Evolutionary conservation across 805 yeast species (phyloP).

Genomic region (Grigorovia transvaalensis): DNA sequence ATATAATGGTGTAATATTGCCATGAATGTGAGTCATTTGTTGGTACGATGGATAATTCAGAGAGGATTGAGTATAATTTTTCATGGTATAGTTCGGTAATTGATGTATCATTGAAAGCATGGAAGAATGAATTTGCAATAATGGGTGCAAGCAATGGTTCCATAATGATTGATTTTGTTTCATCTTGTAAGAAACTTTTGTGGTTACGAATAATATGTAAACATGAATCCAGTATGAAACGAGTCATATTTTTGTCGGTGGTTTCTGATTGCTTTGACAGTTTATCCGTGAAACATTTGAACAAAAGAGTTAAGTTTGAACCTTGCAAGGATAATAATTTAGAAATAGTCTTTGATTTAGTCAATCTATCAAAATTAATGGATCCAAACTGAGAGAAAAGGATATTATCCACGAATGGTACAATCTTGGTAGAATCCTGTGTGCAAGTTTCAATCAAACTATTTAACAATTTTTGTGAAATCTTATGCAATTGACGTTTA

Average conservation of each 20-base stretch:
- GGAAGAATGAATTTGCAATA: constrained; percentile 27
- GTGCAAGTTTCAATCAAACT: constrained; percentile 33
- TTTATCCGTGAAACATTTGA: constrained; percentile 8
- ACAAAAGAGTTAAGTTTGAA: constrained; percentile 17
- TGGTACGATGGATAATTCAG: constrained; percentile 41
- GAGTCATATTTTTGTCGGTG: constrained; percentile 15
- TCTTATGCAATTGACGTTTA: constrained; percentile 55
- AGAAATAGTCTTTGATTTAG: constrained; percentile 61
- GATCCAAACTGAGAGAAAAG: constrained; percentile 41
- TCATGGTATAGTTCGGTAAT: constrained; percentile 37
- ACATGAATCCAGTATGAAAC: constrained; percentile 52
- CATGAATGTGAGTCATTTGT: constrained; percentile 33
- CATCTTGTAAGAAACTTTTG: constrained; percentile 21
- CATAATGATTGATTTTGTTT: constrained; percentile 8
- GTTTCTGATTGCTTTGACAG: neutral
- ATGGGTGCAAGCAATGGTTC: constrained; percentile 24
- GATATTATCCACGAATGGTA: constrained; percentile 28
- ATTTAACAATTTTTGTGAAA: constrained; percentile 45
- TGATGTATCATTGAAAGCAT: neutral
- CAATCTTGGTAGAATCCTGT: constrained; percentile 25
- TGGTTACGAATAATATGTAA: constrained; percentile 42
- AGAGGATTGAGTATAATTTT: constrained; percentile 56
- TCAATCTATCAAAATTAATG: constrained; percentile 63
- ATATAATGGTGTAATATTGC: constrained; percentile 45
- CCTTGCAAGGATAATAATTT: constrained; percentile 26